Percentiles rank a stretch among this genome's conserved stretches.
Evolutionary conservation across 2,329 filamentous ascomycete species (phyloP).

Genomic region (Pestalotiopsis sp.): DNA sequence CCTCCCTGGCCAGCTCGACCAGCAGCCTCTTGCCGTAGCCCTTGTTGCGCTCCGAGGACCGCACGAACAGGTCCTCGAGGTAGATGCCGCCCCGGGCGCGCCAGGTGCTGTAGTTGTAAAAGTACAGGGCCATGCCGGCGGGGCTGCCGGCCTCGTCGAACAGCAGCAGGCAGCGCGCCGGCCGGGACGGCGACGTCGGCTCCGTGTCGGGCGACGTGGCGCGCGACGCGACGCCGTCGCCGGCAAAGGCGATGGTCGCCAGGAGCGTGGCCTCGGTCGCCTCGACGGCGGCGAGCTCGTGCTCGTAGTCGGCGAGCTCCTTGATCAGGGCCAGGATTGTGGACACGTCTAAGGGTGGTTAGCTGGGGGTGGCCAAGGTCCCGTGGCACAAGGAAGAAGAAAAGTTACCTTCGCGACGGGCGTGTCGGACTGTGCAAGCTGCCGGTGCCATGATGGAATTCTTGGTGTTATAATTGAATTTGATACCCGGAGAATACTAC

Average conservation of each 20-base stretch:
- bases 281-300: constrained; percentile 72
- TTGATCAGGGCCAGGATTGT: constrained; percentile 81
- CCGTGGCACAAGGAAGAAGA: no score
- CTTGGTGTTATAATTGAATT: not conserved
- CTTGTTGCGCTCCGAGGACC: constrained; percentile 67
- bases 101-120: constrained; percentile 97
- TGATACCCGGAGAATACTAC: no score
- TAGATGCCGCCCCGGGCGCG: constrained; percentile 84
- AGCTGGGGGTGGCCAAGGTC: no score
- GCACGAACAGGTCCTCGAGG: constrained; percentile 90
- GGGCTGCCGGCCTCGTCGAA: constrained; percentile 48
- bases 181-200: constrained; percentile 57
- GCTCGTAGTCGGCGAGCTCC: constrained; percentile 87
- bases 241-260: constrained; percentile 78
- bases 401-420: constrained; percentile 57
- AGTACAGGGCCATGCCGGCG: constrained; percentile 86
- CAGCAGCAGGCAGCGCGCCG: constrained; percentile 74
- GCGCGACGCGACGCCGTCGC: constrained; percentile 45
- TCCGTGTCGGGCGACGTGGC: constrained; percentile 48
- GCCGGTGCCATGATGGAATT: constrained; percentile 31
- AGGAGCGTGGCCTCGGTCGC: constrained; percentile 76
- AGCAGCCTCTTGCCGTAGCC: constrained; percentile 82
- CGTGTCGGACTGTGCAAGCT: constrained; percentile 53
- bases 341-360: constrained; percentile 65
- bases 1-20: constrained; percentile 77